A percentile compares a stretch with the other conserved stretches of the same genome.
These are phyloP conservation scores for Apiospora kogelbergensis DNA, from an alignment of 2,329 filamentous ascomycete genomes.

Conservation along the genomic window DNA sequence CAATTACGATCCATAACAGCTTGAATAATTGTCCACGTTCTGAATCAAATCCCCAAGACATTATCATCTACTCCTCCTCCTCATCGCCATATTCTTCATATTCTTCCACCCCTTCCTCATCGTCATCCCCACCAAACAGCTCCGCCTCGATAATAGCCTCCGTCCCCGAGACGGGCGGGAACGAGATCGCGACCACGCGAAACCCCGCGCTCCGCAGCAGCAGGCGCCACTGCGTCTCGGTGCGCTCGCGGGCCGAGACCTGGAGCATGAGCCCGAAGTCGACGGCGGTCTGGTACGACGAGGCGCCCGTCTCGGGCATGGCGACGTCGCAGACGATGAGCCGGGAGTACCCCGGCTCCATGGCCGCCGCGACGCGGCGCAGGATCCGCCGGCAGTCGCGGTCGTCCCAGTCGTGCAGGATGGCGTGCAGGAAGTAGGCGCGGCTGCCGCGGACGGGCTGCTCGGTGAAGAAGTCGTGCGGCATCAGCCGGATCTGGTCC, in stretches of 20 bases:
- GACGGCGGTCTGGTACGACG: background rate
- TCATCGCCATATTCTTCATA: background rate
- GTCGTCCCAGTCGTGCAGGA: conserved; percentile 42
- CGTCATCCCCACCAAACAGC: background rate
- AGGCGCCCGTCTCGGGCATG: background rate
- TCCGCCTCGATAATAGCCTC: conserved; percentile 6
- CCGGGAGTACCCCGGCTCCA: conserved; percentile 47
- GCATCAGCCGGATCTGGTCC: no score
- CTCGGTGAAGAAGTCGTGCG: no score
- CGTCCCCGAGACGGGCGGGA: background rate
- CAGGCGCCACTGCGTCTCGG: background rate
- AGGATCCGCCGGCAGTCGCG: conserved; percentile 31
- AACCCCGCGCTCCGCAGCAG: background rate
- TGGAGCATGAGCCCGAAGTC: background rate
- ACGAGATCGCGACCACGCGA: background rate
- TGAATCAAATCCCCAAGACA: no score
- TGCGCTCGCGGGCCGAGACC: background rate
- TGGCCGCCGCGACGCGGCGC: conserved; percentile 47
- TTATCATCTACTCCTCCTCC: no score
- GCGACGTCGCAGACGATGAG: conserved; percentile 33
- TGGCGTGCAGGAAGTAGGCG: no score
- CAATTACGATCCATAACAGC: no score
- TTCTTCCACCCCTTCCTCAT: background rate
- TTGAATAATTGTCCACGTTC: no score
- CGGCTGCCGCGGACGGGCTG: no score